phyloP scores from a whole-genome alignment of 2,329 filamentous ascomycete genomes.

The Alternaria metachromatica region DNA sequence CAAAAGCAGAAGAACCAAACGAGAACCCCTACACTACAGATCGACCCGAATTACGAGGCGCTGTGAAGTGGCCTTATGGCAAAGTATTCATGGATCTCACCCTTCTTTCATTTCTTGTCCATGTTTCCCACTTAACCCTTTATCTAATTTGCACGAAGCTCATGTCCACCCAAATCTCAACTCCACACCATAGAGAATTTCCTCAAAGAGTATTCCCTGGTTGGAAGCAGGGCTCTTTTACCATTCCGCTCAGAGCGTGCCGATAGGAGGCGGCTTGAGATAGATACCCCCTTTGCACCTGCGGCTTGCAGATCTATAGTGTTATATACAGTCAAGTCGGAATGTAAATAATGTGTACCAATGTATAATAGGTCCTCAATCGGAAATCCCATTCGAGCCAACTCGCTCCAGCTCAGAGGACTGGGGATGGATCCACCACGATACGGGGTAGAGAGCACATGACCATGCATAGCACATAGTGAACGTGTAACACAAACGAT shows the following conservation, averaged over 20 bases:
- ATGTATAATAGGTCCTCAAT: neutral
- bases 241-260: conserved; percentile 10
- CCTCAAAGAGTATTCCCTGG: conserved; percentile 9
- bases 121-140: conserved; percentile 25
- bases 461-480: conserved; percentile 1
- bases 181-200: conserved; percentile 11
- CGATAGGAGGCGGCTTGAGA: conserved; percentile 21
- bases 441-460: neutral
- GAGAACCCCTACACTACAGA: conserved; percentile 48
- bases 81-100: conserved; percentile 8
- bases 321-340: conserved; percentile 17
- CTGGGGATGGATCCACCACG: neutral
- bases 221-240: conserved; percentile 12
- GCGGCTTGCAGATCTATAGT: conserved; percentile 21
- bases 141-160: conserved; percentile 34
- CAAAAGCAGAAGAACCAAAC: conserved; percentile 50
- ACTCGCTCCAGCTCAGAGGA: neutral
- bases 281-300: conserved; percentile 32
- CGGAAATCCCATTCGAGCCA: neutral
- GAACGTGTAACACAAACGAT: conserved; percentile 6
- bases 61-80: conserved; percentile 22
- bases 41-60: conserved; percentile 45
- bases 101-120: conserved; percentile 34
- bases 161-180: conserved; percentile 17
- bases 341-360: conserved; percentile 6